Evolutionary conservation across 2,329 filamentous ascomycete genomes (phyloP).

Genomic region (Hypoxylon sp.): DNA sequence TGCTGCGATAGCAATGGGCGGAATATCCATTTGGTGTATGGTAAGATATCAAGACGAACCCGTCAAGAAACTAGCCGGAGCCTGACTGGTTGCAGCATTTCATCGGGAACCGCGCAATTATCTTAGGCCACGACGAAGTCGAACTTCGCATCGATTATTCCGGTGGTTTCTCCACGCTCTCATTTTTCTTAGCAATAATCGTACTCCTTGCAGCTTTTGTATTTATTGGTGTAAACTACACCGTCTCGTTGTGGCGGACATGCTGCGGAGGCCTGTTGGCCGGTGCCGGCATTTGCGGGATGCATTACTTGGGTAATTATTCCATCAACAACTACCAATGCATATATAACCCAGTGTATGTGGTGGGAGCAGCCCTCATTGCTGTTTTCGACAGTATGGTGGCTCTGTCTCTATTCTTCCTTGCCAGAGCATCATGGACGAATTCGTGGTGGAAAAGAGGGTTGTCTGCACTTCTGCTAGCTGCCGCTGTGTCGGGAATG

Average conservation of each 20-base stretch:
- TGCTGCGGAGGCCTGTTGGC: slow-evolving; percentile 76
- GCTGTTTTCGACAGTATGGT: slow-evolving; percentile 79
- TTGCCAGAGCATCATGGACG: slow-evolving; percentile 82
- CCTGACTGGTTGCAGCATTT: slow-evolving; percentile 76
- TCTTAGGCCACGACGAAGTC: slow-evolving; percentile 73
- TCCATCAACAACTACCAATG: slow-evolving; percentile 84
- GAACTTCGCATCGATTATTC: slow-evolving; percentile 82
- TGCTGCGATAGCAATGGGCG: slow-evolving; percentile 79
- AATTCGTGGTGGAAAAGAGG: slow-evolving; percentile 83
- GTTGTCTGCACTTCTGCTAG: slow-evolving; percentile 76
- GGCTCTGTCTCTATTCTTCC: slow-evolving; percentile 83
- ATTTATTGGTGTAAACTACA: slow-evolving; percentile 73
- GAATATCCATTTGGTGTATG: slow-evolving; percentile 82
- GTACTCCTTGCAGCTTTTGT: slow-evolving; percentile 82
- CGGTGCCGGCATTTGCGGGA: slow-evolving; percentile 82
- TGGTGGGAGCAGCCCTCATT: slow-evolving; percentile 79
- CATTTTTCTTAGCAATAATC: slow-evolving; percentile 83
- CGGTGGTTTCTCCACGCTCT: slow-evolving; percentile 78
- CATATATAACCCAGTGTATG: slow-evolving; percentile 70
- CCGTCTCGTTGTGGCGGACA: slow-evolving; percentile 71
- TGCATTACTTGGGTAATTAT: slow-evolving; percentile 91
- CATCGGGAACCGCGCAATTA: slow-evolving; percentile 84
- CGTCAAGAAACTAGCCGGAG: slow-evolving; percentile 42
- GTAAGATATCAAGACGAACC: slow-evolving; percentile 54
- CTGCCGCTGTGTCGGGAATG: slow-evolving; percentile 85